These are phyloP conservation scores for Fusarium longipes DNA, from an alignment of 2,329 filamentous ascomycete species.

Conservation along the genomic window DNA sequence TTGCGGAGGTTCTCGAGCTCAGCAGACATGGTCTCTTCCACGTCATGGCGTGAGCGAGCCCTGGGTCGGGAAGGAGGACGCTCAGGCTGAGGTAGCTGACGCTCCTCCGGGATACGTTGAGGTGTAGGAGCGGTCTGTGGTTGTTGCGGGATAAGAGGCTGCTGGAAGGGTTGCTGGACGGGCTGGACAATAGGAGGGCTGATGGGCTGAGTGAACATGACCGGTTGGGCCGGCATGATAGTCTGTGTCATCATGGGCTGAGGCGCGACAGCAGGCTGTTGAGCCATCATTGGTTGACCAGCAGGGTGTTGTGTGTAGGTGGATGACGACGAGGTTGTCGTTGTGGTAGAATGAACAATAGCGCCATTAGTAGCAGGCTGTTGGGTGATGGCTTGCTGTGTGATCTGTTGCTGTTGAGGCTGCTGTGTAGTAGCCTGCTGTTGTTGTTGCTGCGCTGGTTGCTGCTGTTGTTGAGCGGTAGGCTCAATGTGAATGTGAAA, in stretches of 20 bases:
- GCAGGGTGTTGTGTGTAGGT: constrained; percentile 29
- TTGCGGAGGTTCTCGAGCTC: constrained; percentile 42
- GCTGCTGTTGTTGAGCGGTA: constrained; percentile 22
- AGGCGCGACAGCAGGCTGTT: constrained; percentile 34
- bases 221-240: constrained; percentile 18
- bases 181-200: constrained; percentile 23
- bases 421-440: constrained; percentile 11
- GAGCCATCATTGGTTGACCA: constrained; percentile 32
- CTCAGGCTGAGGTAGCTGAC: constrained; percentile 29
- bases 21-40: constrained; percentile 34
- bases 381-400: constrained; percentile 22
- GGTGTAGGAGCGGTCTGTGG: constrained; percentile 19
- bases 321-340: constrained; percentile 21
- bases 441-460: constrained; percentile 32
- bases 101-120: constrained; percentile 29
- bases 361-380: constrained; percentile 15
- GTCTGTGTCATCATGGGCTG: constrained; percentile 36
- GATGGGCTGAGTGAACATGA: constrained; percentile 31
- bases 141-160: constrained; percentile 27
- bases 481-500: constrained; percentile 47
- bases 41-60: constrained; percentile 39
- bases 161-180: constrained; percentile 29
- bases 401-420: constrained; percentile 19
- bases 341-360: constrained; percentile 28
- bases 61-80: constrained; percentile 29